Conservation (phyloP, 2,329 filamentous ascomycete species). For the Fusarium anthophilum region DNA sequence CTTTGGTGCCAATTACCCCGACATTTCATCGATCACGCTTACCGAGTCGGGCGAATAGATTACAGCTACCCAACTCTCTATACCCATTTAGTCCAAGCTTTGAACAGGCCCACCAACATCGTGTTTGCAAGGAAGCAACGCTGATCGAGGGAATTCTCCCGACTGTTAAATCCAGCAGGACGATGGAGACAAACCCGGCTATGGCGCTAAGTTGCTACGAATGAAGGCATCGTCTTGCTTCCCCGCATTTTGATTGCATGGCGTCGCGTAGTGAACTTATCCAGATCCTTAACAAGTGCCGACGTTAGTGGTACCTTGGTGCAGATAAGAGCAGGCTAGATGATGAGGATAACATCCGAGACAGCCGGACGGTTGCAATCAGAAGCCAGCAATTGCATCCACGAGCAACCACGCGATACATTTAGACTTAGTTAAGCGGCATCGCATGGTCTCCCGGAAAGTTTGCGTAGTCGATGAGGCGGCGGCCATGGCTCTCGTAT, state of each 20-base stretch:
- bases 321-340: background rate
- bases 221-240: background rate
- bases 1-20: background rate
- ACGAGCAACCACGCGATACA: background rate
- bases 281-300: background rate
- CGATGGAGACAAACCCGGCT: background rate
- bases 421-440: background rate
- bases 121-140: background rate
- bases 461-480: background rate
- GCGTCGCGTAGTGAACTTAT: too few species aligned
- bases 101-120: background rate
- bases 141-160: background rate
- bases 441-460: background rate
- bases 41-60: constrained; percentile 10
- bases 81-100: background rate
- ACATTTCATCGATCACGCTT: background rate
- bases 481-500: background rate
- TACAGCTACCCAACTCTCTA: background rate
- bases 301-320: background rate
- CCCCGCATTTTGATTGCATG: background rate
- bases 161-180: background rate
- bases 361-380: background rate
- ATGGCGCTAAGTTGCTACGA: background rate
- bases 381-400: background rate
- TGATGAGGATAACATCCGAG: background rate